A percentile compares a stretch with the other conserved stretches of the same genome.
Conservation (phyloP, 495 filamentous ascomycete species). For the Hypoxylon fuscum region DNA sequence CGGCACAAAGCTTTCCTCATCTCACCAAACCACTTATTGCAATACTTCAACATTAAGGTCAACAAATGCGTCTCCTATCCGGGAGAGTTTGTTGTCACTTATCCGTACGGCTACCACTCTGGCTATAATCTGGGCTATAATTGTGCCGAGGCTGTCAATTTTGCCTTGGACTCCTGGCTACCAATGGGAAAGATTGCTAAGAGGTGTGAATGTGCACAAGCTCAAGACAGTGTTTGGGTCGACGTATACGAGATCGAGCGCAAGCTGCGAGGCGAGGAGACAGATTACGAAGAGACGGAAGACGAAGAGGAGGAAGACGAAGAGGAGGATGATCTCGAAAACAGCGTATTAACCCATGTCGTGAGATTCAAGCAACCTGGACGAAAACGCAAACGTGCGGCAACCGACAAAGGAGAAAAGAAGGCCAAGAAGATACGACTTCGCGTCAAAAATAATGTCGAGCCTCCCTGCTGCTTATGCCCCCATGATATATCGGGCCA, state of each 20-base stretch:
- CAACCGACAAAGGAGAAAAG: slow-evolving; percentile 52
- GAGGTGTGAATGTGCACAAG: slow-evolving; percentile 88
- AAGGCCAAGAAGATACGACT: slow-evolving; percentile 80
- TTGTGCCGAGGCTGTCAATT: slow-evolving; percentile 98
- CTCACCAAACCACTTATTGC: slow-evolving; percentile 84
- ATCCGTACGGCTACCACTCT: slow-evolving; percentile 97
- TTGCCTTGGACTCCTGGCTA: slow-evolving; percentile 93
- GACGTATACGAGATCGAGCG: slow-evolving; percentile 95
- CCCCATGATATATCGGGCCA: slow-evolving; percentile 90
- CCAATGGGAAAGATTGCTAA: slow-evolving; percentile 96
- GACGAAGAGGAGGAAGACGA: slow-evolving; percentile 79
- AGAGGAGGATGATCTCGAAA: slow-evolving; percentile 61
- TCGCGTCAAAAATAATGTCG: slow-evolving; percentile 71
- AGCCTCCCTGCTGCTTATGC: slow-evolving; percentile 91
- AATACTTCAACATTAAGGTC: slow-evolving; percentile 90
- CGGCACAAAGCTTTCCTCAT: slow-evolving; percentile 99
- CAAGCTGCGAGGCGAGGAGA: slow-evolving; percentile 89
- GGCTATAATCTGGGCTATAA: slow-evolving; percentile 99
- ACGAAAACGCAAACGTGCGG: slow-evolving; percentile 60
- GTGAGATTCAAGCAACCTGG: slow-evolving; percentile 64
- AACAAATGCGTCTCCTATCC: slow-evolving; percentile 96
- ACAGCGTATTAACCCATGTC: slow-evolving; percentile 72
- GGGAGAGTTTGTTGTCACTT: slow-evolving; percentile 98
- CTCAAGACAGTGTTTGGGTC: slow-evolving; percentile 96
- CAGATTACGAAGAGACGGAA: slow-evolving; percentile 86